Conservation (phyloP, 1,284 basidiomycete genomes). For the Austroboletus novae-zelandiae region DNA sequence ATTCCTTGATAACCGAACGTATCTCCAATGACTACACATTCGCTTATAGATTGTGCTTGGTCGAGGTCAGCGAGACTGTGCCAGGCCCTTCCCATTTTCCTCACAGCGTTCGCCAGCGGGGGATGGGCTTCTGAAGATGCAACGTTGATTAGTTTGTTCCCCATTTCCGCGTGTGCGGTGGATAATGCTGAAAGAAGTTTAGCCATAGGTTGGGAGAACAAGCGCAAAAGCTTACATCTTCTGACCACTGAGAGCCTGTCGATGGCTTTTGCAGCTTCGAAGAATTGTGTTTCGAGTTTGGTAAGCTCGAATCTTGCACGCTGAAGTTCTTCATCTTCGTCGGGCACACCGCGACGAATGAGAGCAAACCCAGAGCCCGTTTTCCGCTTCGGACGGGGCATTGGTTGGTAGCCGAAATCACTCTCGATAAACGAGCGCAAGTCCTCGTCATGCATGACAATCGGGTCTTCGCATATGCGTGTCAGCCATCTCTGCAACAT, state of each 20-base stretch:
- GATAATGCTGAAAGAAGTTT: constrained; percentile 58
- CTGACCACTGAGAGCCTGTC: constrained; percentile 80
- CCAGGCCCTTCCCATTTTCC: constrained; percentile 82
- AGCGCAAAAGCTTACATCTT: constrained; percentile 53
- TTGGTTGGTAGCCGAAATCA: constrained; percentile 91
- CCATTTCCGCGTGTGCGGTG: constrained; percentile 77
- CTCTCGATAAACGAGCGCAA: constrained; percentile 90
- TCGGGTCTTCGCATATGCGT: constrained; percentile 85
- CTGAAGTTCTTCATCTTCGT: constrained; percentile 84
- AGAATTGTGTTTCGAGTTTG: constrained; percentile 85
- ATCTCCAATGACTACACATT: constrained; percentile 90
- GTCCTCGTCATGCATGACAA: constrained; percentile 86
- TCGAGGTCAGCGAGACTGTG: constrained; percentile 84
- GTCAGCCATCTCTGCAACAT: constrained; percentile 93
- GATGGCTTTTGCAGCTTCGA: constrained; percentile 83
- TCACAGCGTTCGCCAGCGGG: constrained; percentile 73
- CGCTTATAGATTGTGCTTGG: constrained; percentile 84
- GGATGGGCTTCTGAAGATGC: constrained; percentile 86
- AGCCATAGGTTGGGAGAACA: not conserved
- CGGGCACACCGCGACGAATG: constrained; percentile 70
- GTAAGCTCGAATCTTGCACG: constrained; percentile 88
- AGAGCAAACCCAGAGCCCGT: constrained; percentile 64
- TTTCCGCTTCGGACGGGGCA: constrained; percentile 70
- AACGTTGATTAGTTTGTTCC: constrained; percentile 83
- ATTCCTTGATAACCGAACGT: constrained; percentile 90